Base-by-base conservation (phyloP, 192 early-diverging fungal species). In the Lunasporangiospora selenospora region DNA sequence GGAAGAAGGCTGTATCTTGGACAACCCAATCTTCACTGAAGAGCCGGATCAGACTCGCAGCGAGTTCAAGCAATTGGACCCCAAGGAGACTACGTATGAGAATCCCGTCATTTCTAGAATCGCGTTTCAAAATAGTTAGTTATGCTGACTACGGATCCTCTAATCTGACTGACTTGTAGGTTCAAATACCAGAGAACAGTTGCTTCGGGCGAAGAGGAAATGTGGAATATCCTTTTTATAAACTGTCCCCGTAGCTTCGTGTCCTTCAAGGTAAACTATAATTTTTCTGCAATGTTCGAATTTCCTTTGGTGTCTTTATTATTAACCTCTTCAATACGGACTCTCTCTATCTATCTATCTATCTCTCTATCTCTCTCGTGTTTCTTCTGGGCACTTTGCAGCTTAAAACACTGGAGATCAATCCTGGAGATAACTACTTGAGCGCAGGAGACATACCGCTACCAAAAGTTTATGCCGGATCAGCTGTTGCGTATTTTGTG, bases 401-500 rank as follows among this genome's bases (percentile, higher is more conserved):
- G 77, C 47, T 85, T 50, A 79, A 71, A 18, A 77, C 62, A 7
- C 77, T 63, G 4, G 76, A 79, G 31, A 40, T 77, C n/a, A 85
- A 85, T 38, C 83, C 83, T 18, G 77, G 71, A 36, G 58, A 62
- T 19, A 81, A 79, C 44, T 73, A 76, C 26, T 54, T 85, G 27
- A 81, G 80, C 33, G 83, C 83, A 18, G 83, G 83, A 19, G 83
- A 85, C 37, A 76, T 62, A 6, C 83, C 83, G 11, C 53, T 85
- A 32, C 79, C 79, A 21, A 71, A 46, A 21, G 77, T 85, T 21
- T 85, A 85, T 47, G 73, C 40, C 15, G 36, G 31, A 2, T 47
- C 61, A 1, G 76, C 76, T 16, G 19, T 82, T 9, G 58, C 75
- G 2, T 85, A 80, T 32, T 54, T 77, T 36, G 26, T 48, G 6